Conservation (phyloP, 2,329 filamentous ascomycete species). For the Beauveria medogensis region DNA sequence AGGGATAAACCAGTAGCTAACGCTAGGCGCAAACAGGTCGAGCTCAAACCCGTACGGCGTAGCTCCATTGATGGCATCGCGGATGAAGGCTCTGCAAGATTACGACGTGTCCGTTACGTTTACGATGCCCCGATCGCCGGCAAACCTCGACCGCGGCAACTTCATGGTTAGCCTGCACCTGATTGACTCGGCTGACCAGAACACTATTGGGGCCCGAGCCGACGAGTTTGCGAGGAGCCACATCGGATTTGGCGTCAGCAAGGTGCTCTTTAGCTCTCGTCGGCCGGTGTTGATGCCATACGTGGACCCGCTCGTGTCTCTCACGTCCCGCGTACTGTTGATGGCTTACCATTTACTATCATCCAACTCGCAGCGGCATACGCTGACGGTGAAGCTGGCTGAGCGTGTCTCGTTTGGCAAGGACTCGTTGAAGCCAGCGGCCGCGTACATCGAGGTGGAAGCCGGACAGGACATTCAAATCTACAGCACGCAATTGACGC, state of each 20-base stretch:
- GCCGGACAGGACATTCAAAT: conserved; percentile 64
- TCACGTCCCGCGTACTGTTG: conserved; percentile 51
- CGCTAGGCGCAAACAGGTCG: conserved; percentile 25
- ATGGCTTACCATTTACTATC: conserved; percentile 64
- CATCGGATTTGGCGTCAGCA: conserved; percentile 26
- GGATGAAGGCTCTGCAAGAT: conserved; percentile 61
- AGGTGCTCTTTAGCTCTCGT: conserved; percentile 54
- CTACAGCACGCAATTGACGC: conserved; percentile 59
- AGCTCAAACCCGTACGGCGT: conserved; percentile 46
- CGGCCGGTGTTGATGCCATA: conserved; percentile 77
- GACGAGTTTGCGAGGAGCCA: conserved; percentile 23
- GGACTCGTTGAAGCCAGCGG: conserved; percentile 32
- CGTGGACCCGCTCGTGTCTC: conserved; percentile 58
- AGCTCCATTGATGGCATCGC: conserved; percentile 34
- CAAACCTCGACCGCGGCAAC: conserved; percentile 73
- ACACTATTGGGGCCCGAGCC: conserved; percentile 19
- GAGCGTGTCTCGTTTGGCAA: conserved; percentile 59
- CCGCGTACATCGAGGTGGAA: conserved; percentile 56
- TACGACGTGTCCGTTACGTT: conserved; percentile 79
- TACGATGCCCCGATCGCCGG: conserved; percentile 66
- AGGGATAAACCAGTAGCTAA: background rate
- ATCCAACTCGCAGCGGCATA: conserved; percentile 54
- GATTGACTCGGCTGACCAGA: conserved; percentile 36
- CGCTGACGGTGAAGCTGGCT: conserved; percentile 60
- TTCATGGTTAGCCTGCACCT: conserved; percentile 87